phyloP scores from a whole-genome alignment of 1,139 yeast genomes.

The Taphrina deformans region DNA sequence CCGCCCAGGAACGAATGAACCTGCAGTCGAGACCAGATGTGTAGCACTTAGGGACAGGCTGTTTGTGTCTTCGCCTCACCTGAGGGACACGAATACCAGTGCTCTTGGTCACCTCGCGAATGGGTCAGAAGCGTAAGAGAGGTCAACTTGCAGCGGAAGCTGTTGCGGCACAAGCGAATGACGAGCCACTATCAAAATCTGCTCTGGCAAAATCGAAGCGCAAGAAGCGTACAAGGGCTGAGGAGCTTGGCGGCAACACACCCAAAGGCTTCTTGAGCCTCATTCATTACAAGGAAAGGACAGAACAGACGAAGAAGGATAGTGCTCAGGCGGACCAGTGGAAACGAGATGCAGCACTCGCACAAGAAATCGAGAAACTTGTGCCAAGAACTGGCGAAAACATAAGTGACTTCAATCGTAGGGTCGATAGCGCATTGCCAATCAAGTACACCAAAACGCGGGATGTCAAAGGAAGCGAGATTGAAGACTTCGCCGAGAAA shows the following conservation, averaged over 20 bases:
- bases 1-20: slow-evolving; percentile 3
- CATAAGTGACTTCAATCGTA: slow-evolving; percentile 27
- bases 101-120: too few relatives aligned
- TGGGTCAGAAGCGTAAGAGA: slow-evolving; percentile 31
- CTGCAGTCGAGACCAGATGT: too few relatives aligned
- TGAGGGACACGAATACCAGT: too few relatives aligned
- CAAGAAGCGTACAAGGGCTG: slow-evolving; percentile 3
- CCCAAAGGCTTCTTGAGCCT: slow-evolving; percentile 23
- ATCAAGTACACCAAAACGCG: slow-evolving; percentile 23
- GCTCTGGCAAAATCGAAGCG: slow-evolving; percentile 26
- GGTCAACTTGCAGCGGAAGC: slow-evolving; percentile 14
- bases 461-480: slow-evolving; percentile 20
- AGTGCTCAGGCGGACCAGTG: slow-evolving; percentile 20
- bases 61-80: too few relatives aligned
- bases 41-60: too few relatives aligned
- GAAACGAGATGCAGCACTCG: slow-evolving; percentile 22
- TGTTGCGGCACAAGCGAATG: neutral
- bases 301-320: slow-evolving; percentile 12
- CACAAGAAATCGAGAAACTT: slow-evolving; percentile 19
- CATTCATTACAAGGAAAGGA: slow-evolving; percentile 16
- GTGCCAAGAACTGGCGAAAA: slow-evolving; percentile 28
- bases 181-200: neutral
- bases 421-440: slow-evolving; percentile 29
- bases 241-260: slow-evolving; percentile 28
- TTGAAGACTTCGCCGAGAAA: slow-evolving; percentile 29